A percentile compares a stretch with the other conserved stretches of the same genome.
These are phyloP conservation scores for Diaporthe caulivora DNA, from an alignment of 2,329 filamentous ascomycete genomes.

Conservation along the genomic window DNA sequence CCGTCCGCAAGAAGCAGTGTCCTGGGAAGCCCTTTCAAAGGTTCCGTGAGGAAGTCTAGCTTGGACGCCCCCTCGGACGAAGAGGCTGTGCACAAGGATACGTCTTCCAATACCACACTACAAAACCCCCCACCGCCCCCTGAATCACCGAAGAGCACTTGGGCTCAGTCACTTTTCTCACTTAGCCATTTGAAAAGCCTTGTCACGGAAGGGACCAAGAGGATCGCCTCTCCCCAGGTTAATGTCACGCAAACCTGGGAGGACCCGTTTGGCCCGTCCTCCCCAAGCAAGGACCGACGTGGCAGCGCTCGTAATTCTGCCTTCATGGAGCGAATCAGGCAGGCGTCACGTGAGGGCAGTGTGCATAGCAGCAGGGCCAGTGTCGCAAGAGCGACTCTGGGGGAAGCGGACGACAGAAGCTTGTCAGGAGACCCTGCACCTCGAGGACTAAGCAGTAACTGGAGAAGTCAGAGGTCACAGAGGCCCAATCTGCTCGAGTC, in stretches of 20 bases:
- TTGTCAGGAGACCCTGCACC: slow-evolving; percentile 12
- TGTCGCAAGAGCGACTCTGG: not conserved
- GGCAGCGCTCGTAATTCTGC: slow-evolving; percentile 38
- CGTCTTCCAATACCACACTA: slow-evolving; percentile 21
- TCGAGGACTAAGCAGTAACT: not conserved
- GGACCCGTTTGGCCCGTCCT: slow-evolving; percentile 39
- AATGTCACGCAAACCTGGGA: slow-evolving; percentile 34
- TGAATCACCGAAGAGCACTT: slow-evolving; percentile 43
- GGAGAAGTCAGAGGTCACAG: slow-evolving; percentile 5
- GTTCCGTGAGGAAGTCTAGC: slow-evolving; percentile 49
- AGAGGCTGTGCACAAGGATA: slow-evolving; percentile 30
- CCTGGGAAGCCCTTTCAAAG: slow-evolving; percentile 68
- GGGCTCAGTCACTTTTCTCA: slow-evolving; percentile 46
- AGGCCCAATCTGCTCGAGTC: not conserved
- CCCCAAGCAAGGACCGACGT: slow-evolving; percentile 29
- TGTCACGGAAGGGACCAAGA: slow-evolving; percentile 47
- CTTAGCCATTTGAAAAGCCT: slow-evolving; percentile 49
- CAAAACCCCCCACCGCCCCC: slow-evolving; percentile 11
- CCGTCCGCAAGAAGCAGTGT: slow-evolving; percentile 64
- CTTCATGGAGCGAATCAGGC: slow-evolving; percentile 38
- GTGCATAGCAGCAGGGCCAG: slow-evolving; percentile 31
- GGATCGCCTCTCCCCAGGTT: slow-evolving; percentile 46
- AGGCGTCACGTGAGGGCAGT: slow-evolving; percentile 37
- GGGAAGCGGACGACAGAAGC: slow-evolving; percentile 36
- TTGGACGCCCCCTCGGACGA: slow-evolving; percentile 44